These are phyloP conservation scores for Coniochaeta sp. DNA, from an alignment of 2,329 filamentous ascomycete genomes.

Conservation along the genomic window DNA sequence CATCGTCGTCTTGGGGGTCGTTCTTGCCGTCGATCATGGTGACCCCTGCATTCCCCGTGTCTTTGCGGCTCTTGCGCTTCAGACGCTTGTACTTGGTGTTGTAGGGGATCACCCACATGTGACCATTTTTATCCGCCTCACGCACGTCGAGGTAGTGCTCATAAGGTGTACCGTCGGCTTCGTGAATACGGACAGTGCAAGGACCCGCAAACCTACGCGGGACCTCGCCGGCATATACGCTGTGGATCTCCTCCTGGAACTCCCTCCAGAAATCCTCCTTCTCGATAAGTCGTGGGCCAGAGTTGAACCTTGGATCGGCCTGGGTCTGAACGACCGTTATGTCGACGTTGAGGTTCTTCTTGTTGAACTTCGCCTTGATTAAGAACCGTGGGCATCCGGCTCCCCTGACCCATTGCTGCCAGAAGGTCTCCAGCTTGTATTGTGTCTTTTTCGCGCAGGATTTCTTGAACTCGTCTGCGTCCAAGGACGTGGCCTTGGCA, in stretches of 20 bases:
- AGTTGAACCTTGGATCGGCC: constrained; percentile 19
- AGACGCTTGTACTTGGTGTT: constrained; percentile 98
- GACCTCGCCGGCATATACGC: constrained; percentile 60
- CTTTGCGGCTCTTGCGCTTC: constrained; percentile 69
- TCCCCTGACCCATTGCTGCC: constrained; percentile 85
- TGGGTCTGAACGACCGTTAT: constrained; percentile 80
- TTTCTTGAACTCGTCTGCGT: constrained; percentile 57
- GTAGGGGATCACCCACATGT: constrained; percentile 90
- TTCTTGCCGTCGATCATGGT: constrained; percentile 50
- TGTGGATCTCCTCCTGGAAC: constrained; percentile 69
- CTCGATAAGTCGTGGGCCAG: constrained; percentile 47
- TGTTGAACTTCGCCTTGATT: constrained; percentile 88
- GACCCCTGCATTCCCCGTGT: constrained; percentile 68
- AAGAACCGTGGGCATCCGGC: constrained; percentile 84
- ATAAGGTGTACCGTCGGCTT: constrained; percentile 95
- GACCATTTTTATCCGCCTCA: constrained; percentile 62
- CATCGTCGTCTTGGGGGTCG: constrained; percentile 60
- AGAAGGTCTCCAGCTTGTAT: constrained; percentile 81
- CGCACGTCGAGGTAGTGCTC: constrained; percentile 97
- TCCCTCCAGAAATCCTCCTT: constrained; percentile 76
- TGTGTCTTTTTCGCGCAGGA: constrained; percentile 85
- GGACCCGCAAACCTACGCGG: constrained; percentile 87
- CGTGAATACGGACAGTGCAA: constrained; percentile 96
- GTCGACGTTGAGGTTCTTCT: constrained; percentile 92
- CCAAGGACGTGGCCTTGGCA: constrained; percentile 16